Evolutionary conservation across 257 asterid species (phyloP), one percentile per base, ranked within the genome.

Genomic region (Linaria vulgaris): DNA sequence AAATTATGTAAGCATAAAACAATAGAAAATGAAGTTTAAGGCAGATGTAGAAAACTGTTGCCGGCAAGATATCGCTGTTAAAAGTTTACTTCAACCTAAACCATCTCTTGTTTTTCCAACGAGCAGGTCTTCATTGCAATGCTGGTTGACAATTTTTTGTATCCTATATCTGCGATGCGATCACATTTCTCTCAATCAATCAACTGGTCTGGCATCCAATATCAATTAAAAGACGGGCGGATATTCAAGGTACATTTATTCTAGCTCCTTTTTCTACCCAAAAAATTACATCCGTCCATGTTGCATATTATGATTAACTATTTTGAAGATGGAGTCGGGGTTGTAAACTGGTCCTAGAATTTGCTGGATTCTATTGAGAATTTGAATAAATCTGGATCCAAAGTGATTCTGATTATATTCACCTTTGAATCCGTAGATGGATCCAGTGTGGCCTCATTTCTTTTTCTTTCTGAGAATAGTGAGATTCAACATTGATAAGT

Each of bases 121-220:
- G 83, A 68, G 58, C 91, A 92, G 98, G 95, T 92, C 48, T 92
- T 89, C 75, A 73, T 85, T 46, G 97, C 99, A n/a, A 76, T 92
- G 95, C 71, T 92, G 77, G 97, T 92, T 30, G 99, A 89, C 84
- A 92, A 92, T 66, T 92, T 89, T 63, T 78, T 92, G 27, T 92
- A 87, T 78, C 97, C 99, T 3, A 3, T 94, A 57, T 94, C 96
- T 57, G 96, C 99, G 56, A 31, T 90, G 48, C 92, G 99, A 23
- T 94, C 99, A 31, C 96, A 89, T 74, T 90, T 90, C 38, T 83
- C 90, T 41, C 97, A 90, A 74, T 94, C 92, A 30, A 90, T 94
- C 82, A 75, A 90, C 59, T 94, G 99, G 99, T 94, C 99, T 50
- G 99, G 99, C 67, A 85, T 90, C 50, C 82, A 92, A 37, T 94